Base-by-base conservation (phyloP, 331 rosid species). In the Malus hybrid region DNA sequence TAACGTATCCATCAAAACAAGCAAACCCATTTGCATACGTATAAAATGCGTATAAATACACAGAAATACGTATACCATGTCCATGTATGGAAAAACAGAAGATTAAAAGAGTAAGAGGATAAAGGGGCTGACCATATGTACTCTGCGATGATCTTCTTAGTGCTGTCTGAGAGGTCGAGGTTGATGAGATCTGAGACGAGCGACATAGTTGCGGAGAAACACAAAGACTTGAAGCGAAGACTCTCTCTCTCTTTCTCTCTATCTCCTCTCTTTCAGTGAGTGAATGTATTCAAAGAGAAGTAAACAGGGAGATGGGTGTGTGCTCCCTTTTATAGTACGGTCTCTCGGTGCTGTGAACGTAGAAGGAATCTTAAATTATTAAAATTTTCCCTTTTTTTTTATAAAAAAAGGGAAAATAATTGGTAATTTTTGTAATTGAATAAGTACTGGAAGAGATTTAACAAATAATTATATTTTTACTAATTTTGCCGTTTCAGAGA, bases 141-240 rank as follows among this genome's bases (percentile, higher is more conserved):
- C 85, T 94, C 99, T 0, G 99, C 95, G 73, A 92, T 94, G 39
- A 94, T 66, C 82, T 92, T 94, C 76, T 90, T 85, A 0, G 96
- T 86, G 71, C 77, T 10, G 11, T 80, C 96, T 1, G 95, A 90
- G 82, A 94, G 92, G 63, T 94, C 26, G 20, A 94, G 96, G 68
- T 92, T 94, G 76, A 82, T 0, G 63, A 94, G 93, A 86, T 88
- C 97, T 50, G 99, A 68, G 50, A 91, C 88, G 20, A 80, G 75
- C 18, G 99, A 80, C 99, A 94, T 93, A 2, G 56, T 74, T 36
- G 6, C 20, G 3, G 22, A 63, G 19, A 39, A 5, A 62, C 32
- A 60, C 26, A 48, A 7, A 22, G 68, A 52, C 33, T 52, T 18
- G 22, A 13, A 72, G 5, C 22, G 11, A 6, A 28, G 53, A 16